phyloP scores from a whole-genome alignment of 441 rosid genomes.

The Metrosideros polymorpha region DNA sequence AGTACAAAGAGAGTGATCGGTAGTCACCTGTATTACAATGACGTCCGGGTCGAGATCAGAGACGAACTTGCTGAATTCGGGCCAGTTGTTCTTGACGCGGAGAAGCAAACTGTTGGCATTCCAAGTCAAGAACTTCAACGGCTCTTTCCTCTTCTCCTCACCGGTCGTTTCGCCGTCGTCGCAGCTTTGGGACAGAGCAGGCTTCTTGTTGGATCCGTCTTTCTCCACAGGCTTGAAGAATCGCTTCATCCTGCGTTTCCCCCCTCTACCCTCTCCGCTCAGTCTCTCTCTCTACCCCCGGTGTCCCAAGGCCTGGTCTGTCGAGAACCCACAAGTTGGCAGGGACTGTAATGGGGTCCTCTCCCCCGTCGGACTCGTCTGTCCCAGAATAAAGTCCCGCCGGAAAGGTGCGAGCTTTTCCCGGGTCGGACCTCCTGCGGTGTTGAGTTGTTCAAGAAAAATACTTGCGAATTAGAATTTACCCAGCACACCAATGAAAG shows the following conservation, averaged over 20 bases:
- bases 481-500: too few relatives aligned
- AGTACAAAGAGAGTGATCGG: neutral
- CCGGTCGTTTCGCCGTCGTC: conserved; percentile 11
- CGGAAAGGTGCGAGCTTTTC: too few relatives aligned
- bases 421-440: too few relatives aligned
- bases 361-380: neutral
- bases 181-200: conserved; percentile 30
- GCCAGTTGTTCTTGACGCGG: conserved; percentile 91
- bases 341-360: neutral
- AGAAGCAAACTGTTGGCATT: conserved; percentile 95
- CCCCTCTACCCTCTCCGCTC: neutral
- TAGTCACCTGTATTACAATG: conserved; percentile 68
- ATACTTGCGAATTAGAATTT: too few relatives aligned
- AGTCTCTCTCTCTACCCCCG: neutral
- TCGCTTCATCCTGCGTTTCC: conserved; percentile 49
- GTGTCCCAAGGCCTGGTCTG: neutral
- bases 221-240: conserved; percentile 90
- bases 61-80: conserved; percentile 61
- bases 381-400: neutral
- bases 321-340: neutral
- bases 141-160: conserved; percentile 30
- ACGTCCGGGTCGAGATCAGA: conserved; percentile 68
- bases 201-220: conserved; percentile 68
- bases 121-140: conserved; percentile 83
- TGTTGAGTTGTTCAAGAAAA: too few relatives aligned